These are phyloP conservation scores for Bruguiera parviflora DNA, from an alignment of 345 rosid genomes.

Conservation along the genomic window DNA sequence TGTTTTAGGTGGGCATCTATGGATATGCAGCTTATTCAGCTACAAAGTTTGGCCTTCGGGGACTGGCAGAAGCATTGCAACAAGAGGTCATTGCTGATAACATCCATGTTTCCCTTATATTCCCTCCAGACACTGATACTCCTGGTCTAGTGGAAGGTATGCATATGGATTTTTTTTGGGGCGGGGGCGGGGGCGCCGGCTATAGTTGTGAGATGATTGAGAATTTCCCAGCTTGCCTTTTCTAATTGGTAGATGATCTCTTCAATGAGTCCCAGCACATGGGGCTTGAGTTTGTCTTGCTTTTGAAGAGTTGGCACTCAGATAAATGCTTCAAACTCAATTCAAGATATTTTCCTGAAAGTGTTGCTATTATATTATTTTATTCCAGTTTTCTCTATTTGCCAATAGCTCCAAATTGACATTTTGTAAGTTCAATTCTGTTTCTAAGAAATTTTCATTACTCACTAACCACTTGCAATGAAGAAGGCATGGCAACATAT, in stretches of 20 bases:
- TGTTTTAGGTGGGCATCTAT: conserved; percentile 68
- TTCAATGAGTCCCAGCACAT: not conserved
- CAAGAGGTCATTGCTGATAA: conserved; percentile 78
- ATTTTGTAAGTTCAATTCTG: too few species aligned
- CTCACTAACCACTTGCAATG: too few species aligned
- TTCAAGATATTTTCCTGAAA: not conserved
- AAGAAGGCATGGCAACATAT: too few species aligned
- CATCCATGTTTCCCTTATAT: conserved; percentile 69
- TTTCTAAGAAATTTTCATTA: too few species aligned
- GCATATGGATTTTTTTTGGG: not conserved
- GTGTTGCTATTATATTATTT: too few species aligned
- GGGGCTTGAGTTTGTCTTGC: not conserved
- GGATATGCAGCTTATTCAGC: conserved; percentile 90
- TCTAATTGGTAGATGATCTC: not conserved
- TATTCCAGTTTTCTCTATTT: too few species aligned
- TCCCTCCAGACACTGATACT: conserved; percentile 88
- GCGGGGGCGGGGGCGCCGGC: conserved; percentile 37
- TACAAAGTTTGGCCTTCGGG: conserved; percentile 75
- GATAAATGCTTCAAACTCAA: conserved; percentile 5
- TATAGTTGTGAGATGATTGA: not conserved
- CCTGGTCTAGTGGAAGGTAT: conserved; percentile 74
- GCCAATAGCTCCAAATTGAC: too few species aligned
- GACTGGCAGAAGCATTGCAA: conserved; percentile 88
- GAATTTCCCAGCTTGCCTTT: conserved; percentile 43
- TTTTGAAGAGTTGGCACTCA: not conserved